These are phyloP conservation scores for Pythium periplocum DNA, from an alignment of 352 stramenopile species.

Conservation along the genomic window DNA sequence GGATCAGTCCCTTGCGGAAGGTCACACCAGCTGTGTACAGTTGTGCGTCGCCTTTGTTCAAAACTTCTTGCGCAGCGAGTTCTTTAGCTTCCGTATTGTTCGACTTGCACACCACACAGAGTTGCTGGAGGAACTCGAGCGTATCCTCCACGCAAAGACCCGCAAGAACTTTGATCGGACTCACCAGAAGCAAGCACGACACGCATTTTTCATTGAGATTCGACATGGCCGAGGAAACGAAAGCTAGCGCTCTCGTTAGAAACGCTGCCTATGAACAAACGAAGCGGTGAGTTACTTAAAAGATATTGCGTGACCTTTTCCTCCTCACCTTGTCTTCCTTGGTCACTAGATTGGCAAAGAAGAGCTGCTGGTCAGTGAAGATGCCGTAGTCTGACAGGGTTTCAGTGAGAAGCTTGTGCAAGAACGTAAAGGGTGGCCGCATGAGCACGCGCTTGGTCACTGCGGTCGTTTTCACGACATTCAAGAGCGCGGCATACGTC, in stretches of 20 bases:
- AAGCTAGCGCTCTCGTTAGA: constrained; percentile 65
- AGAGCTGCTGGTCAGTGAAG: constrained; percentile 60
- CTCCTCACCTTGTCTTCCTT: constrained; percentile 69
- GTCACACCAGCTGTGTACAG: constrained; percentile 71
- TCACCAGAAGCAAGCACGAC: constrained; percentile 74
- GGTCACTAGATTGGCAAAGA: constrained; percentile 46
- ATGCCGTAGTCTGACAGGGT: constrained; percentile 54
- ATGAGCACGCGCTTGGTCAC: constrained; percentile 62
- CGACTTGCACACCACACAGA: constrained; percentile 58
- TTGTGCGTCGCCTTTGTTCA: constrained; percentile 54
- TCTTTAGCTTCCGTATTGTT: constrained; percentile 40
- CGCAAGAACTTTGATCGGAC: constrained; percentile 78
- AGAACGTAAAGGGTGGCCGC: constrained; percentile 75
- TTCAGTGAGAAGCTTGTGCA: constrained; percentile 77
- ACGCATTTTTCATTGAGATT: constrained; percentile 36
- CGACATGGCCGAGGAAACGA: constrained; percentile 58
- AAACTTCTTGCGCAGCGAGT: constrained; percentile 44
- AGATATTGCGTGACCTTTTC: not conserved
- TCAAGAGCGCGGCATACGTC: constrained; percentile 57
- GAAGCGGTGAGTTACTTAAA: not conserved
- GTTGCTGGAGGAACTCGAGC: constrained; percentile 67
- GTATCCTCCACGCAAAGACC: constrained; percentile 61
- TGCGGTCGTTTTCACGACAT: constrained; percentile 59
- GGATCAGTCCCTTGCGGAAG: constrained; percentile 61
- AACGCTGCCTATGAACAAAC: constrained; percentile 49